Percentiles rank a stretch among this genome's conserved stretches.
phyloP scores from a whole-genome alignment of 2,329 filamentous ascomycete species.

The Xylaria multiplex region DNA sequence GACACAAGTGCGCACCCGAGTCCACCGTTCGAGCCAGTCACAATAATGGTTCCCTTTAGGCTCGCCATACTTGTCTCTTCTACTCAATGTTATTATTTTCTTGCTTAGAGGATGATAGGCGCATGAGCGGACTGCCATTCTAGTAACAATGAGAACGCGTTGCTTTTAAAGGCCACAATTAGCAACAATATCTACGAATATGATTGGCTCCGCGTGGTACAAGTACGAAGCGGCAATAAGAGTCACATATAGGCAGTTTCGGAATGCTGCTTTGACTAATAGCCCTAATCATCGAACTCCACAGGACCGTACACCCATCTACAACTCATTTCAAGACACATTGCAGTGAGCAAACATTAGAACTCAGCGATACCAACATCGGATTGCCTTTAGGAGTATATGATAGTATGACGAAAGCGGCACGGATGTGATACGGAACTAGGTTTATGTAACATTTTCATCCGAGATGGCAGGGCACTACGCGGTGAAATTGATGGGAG shows the following conservation, averaged over 20 bases:
- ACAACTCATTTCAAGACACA: neutral
- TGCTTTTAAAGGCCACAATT: neutral
- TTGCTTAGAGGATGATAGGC: neutral
- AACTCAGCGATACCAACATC: neutral
- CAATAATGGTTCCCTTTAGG: slow-evolving; percentile 21
- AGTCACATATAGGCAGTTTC: neutral
- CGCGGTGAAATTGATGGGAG: neutral
- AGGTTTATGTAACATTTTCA: neutral
- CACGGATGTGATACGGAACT: neutral
- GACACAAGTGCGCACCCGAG: slow-evolving; percentile 22
- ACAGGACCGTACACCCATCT: neutral
- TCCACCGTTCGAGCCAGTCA: slow-evolving; percentile 36
- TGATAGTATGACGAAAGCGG: neutral
- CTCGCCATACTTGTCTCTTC: slow-evolving; percentile 1
- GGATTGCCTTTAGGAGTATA: neutral
- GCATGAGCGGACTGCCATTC: neutral
- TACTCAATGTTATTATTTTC: neutral
- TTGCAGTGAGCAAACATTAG: neutral
- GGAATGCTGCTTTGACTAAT: neutral
- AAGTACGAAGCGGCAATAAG: neutral
- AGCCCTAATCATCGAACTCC: neutral
- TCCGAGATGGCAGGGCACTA: neutral
- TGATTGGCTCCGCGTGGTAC: neutral
- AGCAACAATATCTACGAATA: neutral
- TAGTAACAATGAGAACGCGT: neutral